Base-by-base conservation (phyloP, 129 eudicot genomes). In the Centaurea solstitialis region DNA sequence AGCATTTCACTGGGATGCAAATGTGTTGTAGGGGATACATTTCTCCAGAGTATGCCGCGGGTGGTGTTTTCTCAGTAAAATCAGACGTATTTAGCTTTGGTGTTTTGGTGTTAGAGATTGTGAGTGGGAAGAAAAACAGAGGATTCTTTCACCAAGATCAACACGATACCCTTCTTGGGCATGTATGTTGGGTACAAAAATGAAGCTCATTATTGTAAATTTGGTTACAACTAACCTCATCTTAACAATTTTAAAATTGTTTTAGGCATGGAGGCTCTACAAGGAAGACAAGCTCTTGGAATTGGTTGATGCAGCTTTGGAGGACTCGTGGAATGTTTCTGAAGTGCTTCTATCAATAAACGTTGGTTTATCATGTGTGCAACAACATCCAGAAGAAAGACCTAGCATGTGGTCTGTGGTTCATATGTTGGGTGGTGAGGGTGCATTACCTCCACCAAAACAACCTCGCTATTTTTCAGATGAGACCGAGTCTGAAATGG, bases 121-220 rank as follows among this genome's bases (percentile, higher is more conserved):
- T 80, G 5, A 80, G 83, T 65, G 84, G 84, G 18, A 81, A 81
- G 80, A 81, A 66, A 74, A 81, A 81, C 75, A 81, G 80, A 33
- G 84, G 84, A 74, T 81, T 81, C 65, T 18, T 21, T 65, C 84
- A 81, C 23, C 80, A 21, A n/a, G 75, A 81, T 37, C 80, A 81
- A 75, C 53, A 72, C 12, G 23, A 73, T 20, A 81, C 74, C 68
- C 85, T 81, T 40, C 75, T 81, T 6, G 80, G 85, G n/a, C 85
- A 81, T 67, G 85, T 81, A 81, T 74, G 85, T 81, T 39, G 2
- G 2, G 23, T 70, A n/a, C 40, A 61, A 30, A n/a, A 4, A 2
- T 8, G 7, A 15, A 28, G 9, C 15, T 13, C 22, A 24, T 33
- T 33, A 33, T 39, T 20, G 4, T 26, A 4, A 38, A 39, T 68